Base-by-base conservation (phyloP, 305 asterid genomes). In the Solanum hybrid region DNA sequence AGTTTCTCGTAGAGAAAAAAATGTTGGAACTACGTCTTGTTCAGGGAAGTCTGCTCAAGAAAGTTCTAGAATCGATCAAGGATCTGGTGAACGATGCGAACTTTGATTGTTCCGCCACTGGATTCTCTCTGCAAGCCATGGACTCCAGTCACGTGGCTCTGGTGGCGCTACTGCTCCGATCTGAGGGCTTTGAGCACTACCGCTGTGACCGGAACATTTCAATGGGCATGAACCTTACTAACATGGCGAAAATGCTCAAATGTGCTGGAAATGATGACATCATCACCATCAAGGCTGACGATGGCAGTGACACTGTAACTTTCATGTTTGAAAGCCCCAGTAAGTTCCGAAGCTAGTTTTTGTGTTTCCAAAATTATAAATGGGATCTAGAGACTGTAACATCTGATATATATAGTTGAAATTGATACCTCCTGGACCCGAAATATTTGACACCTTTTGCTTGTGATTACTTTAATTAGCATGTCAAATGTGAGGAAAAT, bases 291-390 rank as follows among this genome's bases (percentile, higher is more conserved):
- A 96, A 95, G 93, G 99, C 96, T 51, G 99, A 97, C 42, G 99
- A 96, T 37, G 99, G 98, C 90, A 94, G 97, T 90, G 98, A 96
- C 61, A 94, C 97, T 1, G 96, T 97, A 37, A 95, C 99, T 75
- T 96, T 97, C 96, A 96, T 97, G 98, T 96, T 97, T 89, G 98
- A 97, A 93, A 97, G 97, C 88, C 98, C 98, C 20, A 95, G 99
- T 97, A 94, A 77, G 96, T 86, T 86, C 36, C 6, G 2, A 33
- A 37, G 2, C 51, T 85, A 16, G 14, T 35, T 16, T 22, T 76
- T 88, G 35, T 22, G 74, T 11, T 31, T 6, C 20, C 18, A 16
- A 8, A 28, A 29, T 8, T 14, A 83, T 83, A 42, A 28, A 82
- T 82, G 3, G n/a, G 87, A 14, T 28, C 16, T 82, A 31, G 42